phyloP scores from a whole-genome alignment of 108 stramenopile species.

The Cyclotella sp. region DNA sequence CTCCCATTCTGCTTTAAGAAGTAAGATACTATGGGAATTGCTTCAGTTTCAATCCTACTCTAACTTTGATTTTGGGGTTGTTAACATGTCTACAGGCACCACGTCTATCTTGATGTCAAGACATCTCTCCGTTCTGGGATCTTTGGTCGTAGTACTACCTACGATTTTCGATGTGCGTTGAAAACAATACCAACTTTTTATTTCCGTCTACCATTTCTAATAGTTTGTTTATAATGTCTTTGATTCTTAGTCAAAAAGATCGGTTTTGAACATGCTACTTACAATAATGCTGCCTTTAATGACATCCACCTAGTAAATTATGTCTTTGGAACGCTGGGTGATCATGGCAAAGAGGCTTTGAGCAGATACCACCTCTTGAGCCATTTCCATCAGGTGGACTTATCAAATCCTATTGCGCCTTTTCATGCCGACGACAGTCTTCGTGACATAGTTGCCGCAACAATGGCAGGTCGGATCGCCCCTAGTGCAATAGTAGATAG shows the following conservation, averaged over 20 bases:
- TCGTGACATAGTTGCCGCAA: neutral
- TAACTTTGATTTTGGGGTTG: too few relatives aligned
- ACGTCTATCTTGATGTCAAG: conserved; percentile 37
- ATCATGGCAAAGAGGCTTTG: conserved; percentile 17
- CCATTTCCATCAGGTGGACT: conserved; percentile 25
- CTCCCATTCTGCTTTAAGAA: conserved; percentile 24
- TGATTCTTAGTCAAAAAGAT: conserved; percentile 18
- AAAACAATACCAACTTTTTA: too few relatives aligned
- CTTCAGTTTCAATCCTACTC: too few relatives aligned
- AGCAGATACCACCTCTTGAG: conserved; percentile 32
- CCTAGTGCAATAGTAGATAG: too few relatives aligned
- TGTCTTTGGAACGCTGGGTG: conserved; percentile 21
- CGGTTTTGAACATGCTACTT: conserved; percentile 24
- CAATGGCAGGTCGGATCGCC: neutral
- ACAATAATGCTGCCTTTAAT: conserved; percentile 36
- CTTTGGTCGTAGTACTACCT: conserved; percentile 4
- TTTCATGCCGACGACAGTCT: conserved; percentile 30
- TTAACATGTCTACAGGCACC: too few relatives aligned
- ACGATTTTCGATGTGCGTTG: conserved; percentile 20
- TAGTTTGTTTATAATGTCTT: neutral
- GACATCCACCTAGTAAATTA: conserved; percentile 33
- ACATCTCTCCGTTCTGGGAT: neutral
- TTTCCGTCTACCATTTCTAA: neutral
- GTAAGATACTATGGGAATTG: neutral
- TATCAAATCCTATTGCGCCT: conserved; percentile 35